Evolutionary conservation across 1,284 basidiomycete species (phyloP).

Genomic region (Ustilago cynodontis): DNA sequence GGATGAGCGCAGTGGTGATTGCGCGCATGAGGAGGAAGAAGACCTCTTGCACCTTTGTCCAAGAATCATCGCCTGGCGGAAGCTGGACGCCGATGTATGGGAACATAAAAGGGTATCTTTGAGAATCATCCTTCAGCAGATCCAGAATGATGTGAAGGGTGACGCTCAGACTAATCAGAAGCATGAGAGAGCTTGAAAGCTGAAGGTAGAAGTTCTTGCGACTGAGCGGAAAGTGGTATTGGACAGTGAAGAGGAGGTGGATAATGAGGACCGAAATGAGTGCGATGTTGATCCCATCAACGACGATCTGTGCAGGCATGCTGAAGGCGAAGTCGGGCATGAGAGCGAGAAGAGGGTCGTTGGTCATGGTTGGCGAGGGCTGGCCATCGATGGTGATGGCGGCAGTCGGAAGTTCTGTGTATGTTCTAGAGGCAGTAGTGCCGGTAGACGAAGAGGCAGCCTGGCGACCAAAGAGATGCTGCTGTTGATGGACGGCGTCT

Average conservation of each 20-base stretch:
- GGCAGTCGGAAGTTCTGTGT: constrained; percentile 42
- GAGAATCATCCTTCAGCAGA: constrained; percentile 76
- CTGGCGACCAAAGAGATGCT: constrained; percentile 17
- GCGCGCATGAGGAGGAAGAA: constrained; percentile 91
- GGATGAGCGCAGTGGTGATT: constrained; percentile 83
- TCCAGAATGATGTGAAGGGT: constrained; percentile 76
- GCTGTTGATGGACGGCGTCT: constrained; percentile 2
- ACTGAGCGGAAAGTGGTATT: constrained; percentile 95
- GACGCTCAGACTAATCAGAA: constrained; percentile 73
- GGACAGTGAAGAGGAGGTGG: constrained; percentile 92
- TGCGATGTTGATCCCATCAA: constrained; percentile 87
- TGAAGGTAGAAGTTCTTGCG: constrained; percentile 91
- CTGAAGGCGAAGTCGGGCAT: constrained; percentile 76
- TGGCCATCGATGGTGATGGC: constrained; percentile 53
- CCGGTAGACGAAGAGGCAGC: constrained; percentile 10
- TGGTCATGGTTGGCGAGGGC: constrained; percentile 45
- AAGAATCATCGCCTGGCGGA: constrained; percentile 79
- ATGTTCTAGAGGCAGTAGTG: constrained; percentile 21
- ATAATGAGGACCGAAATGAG: constrained; percentile 88
- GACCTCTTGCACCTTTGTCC: constrained; percentile 79
- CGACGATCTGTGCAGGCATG: constrained; percentile 88
- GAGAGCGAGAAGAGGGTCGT: constrained; percentile 53
- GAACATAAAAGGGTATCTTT: constrained; percentile 92
- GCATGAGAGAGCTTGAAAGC: constrained; percentile 81
- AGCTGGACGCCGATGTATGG: constrained; percentile 82